Conservation (phyloP, 352 stramenopile genomes). For the Globisporangium alternatum region DNA sequence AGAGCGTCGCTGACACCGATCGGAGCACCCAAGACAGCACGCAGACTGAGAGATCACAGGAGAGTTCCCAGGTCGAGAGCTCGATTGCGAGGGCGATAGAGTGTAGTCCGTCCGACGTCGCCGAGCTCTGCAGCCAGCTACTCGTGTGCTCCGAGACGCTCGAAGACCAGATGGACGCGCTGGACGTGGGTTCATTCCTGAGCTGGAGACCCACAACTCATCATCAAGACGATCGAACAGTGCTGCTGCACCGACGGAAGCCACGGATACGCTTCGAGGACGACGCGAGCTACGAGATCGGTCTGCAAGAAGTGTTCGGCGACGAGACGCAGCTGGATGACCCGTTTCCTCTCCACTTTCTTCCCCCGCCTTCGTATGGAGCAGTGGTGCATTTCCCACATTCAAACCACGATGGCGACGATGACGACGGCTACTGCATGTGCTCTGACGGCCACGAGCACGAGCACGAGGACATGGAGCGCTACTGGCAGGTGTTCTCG, state of each 20-base stretch:
- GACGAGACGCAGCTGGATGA: slow-evolving; percentile 10
- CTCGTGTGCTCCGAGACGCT: slow-evolving; percentile 18
- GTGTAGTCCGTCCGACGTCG: slow-evolving; percentile 13
- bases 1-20: not conserved
- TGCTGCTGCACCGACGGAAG: slow-evolving; percentile 10
- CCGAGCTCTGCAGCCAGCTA: slow-evolving; percentile 7
- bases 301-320: slow-evolving; percentile 10
- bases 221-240: not conserved
- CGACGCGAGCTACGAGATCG: slow-evolving; percentile 7
- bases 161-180: slow-evolving; percentile 16
- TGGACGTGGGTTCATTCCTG: slow-evolving; percentile 14
- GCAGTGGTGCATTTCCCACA: not conserved
- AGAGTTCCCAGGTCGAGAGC: slow-evolving; percentile 7
- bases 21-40: slow-evolving; percentile 1
- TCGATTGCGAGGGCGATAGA: slow-evolving; percentile 2
- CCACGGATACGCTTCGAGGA: slow-evolving; percentile 14
- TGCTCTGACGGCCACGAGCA: slow-evolving; percentile 7
- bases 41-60: slow-evolving; percentile 1
- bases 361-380: not conserved
- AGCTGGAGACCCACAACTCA: not conserved
- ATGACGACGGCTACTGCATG: slow-evolving; percentile 9
- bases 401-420: not conserved
- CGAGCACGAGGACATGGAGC: slow-evolving; percentile 4
- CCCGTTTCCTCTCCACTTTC: not conserved
- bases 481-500: slow-evolving; percentile 16